Base-by-base conservation (phyloP, 2,329 filamentous ascomycete species). In the Chaetomium olivaceum region DNA sequence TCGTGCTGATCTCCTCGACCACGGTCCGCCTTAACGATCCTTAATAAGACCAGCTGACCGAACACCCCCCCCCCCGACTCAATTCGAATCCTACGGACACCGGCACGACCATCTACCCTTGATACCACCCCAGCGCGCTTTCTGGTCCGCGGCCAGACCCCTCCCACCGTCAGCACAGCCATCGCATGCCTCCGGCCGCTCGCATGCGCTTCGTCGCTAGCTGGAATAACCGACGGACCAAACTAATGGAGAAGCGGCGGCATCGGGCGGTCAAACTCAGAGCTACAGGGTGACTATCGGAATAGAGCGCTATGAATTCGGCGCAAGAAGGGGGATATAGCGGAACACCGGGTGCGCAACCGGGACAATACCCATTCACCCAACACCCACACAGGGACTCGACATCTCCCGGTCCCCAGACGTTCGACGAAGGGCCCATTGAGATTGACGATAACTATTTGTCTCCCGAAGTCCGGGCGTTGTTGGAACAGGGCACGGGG, bases 171-270 rank as follows among this genome's bases (percentile, higher is more conserved):
- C 58, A 43, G 14, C 29, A 31, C 33, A 43, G 12, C 21, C 21
- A 21, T 29, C 11, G 39, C 33, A 39, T 25, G 25, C 19, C 14
- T 43, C 14, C 27, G 12, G 27, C 14, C 4, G 21, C 46, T 39
- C 54, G 50, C n/a, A 63, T 63, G 63, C 63, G 21, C 43, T 52
- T 12, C 63, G 56, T 51, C 51, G 36, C 31, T 50, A 51, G 52
- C 36, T 48, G 23, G 31, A 29, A 43, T n/a, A 29, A 48, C 21
- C 46, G 43, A n/a, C 58, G 25, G 57, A 60, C 19, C 16, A 62
- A 43, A 59, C 68, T 70, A 62, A 73, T 73, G 71, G 70, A 64
- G 66, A 66, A 66, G 39, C 62, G 66, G 25, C 66, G 67, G 50
- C 59, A 61, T 9, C 58, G 31, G 39, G 58, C 62, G 25, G 60